These are phyloP conservation scores for Suhomyces faveliae DNA, from an alignment of 805 yeast species.

Conservation along the genomic window DNA sequence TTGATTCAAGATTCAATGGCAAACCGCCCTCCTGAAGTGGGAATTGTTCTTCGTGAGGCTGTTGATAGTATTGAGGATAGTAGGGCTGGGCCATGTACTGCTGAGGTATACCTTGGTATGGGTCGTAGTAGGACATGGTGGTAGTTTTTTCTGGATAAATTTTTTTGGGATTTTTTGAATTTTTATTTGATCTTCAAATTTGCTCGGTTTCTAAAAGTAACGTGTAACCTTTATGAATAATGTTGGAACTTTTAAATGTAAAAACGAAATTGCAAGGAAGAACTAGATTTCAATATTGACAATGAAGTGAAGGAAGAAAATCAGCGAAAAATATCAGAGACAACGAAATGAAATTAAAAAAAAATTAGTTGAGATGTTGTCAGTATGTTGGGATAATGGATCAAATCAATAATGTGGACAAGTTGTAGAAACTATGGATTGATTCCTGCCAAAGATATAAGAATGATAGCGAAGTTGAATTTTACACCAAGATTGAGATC, in stretches of 20 bases:
- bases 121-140: conserved; percentile 42
- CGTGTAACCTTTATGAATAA: neutral
- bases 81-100: conserved; percentile 36
- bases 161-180: neutral
- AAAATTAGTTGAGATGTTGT: neutral
- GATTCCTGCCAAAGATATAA: neutral
- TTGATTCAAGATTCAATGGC: conserved; percentile 15
- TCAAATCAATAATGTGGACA: neutral
- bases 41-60: conserved; percentile 7
- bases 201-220: too few relatives aligned
- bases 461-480: neutral
- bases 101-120: conserved; percentile 39
- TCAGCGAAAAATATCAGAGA: conserved; percentile 3
- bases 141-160: neutral
- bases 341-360: conserved; percentile 7
- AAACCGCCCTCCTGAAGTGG: conserved; percentile 6
- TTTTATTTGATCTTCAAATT: conserved; percentile 1
- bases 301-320: conserved; percentile 6
- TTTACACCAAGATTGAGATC: neutral
- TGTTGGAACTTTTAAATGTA: conserved; percentile 1
- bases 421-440: neutral
- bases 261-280: neutral
- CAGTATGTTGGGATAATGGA: neutral
- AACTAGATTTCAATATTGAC: conserved; percentile 1
- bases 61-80: conserved; percentile 31